phyloP scores from a whole-genome alignment of 2,329 filamentous ascomycete species.

The Xylaria digitata region DNA sequence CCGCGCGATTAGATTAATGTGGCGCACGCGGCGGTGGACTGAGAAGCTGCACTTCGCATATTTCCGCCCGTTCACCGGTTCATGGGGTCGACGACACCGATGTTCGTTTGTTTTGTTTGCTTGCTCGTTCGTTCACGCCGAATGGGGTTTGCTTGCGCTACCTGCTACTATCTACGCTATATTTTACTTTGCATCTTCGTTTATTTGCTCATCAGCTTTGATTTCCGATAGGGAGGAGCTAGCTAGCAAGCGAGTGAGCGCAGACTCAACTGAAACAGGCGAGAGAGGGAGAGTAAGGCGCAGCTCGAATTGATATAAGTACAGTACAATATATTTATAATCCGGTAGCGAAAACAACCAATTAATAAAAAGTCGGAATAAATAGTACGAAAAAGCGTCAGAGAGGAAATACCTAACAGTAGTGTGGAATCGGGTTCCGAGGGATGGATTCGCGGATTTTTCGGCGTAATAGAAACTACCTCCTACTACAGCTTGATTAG shows the following conservation, averaged over 20 bases:
- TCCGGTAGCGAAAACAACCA: not conserved
- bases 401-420: not conserved
- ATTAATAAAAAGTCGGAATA: not conserved
- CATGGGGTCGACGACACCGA: too few species aligned
- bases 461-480: conserved; percentile 7
- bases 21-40: not conserved
- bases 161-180: not conserved
- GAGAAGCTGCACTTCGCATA: too few species aligned
- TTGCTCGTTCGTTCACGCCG: too few species aligned
- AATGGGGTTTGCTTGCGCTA: not conserved
- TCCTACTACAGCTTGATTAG: not conserved
- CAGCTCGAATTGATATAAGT: not conserved
- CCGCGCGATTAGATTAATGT: not conserved
- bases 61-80: not conserved
- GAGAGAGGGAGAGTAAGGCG: not conserved
- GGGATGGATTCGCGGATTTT: conserved; percentile 5
- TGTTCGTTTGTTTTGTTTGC: too few species aligned
- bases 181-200: not conserved
- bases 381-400: too few species aligned
- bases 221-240: not conserved
- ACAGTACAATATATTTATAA: too few species aligned
- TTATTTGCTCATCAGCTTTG: not conserved
- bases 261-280: not conserved
- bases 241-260: not conserved
- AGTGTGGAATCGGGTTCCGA: conserved; percentile 25